Evolutionary conservation across 2,329 filamentous ascomycete species (phyloP).

Genomic region (Whalleya microplaca): DNA sequence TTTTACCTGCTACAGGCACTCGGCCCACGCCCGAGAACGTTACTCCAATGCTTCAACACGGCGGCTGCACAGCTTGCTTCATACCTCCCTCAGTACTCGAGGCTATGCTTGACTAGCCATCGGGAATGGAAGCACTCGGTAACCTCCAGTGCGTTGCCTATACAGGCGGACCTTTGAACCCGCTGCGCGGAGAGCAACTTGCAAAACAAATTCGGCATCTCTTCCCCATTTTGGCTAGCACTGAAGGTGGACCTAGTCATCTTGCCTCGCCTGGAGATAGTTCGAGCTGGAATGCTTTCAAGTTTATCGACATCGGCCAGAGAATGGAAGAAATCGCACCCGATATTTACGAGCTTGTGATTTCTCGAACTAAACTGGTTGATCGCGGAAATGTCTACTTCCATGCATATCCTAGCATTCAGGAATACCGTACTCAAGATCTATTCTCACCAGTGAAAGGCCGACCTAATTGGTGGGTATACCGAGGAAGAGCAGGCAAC

Average conservation of each 20-base stretch:
- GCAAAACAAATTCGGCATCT: conserved; percentile 18
- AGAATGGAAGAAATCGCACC: conserved; percentile 20
- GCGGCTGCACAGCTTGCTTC: conserved; percentile 9
- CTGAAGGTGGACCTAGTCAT: conserved; percentile 19
- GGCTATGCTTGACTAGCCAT: conserved; percentile 18
- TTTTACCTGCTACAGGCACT: conserved; percentile 17
- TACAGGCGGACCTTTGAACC: conserved; percentile 22
- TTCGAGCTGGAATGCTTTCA: conserved; percentile 26
- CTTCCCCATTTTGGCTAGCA: conserved; percentile 21
- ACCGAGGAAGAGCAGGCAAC: conserved; percentile 46
- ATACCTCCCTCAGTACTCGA: conserved; percentile 23
- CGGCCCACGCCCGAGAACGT: conserved; percentile 19
- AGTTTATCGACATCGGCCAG: conserved; percentile 26
- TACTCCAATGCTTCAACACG: conserved; percentile 9
- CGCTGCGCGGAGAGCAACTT: conserved; percentile 18
- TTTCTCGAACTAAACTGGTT: conserved; percentile 9
- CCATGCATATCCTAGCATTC: conserved; percentile 36
- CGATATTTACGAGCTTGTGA: conserved; percentile 21
- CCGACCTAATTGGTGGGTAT: conserved; percentile 42
- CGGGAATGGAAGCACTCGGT: conserved; percentile 15
- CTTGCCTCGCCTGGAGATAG: conserved; percentile 13
- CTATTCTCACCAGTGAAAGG: conserved; percentile 41
- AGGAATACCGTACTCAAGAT: conserved; percentile 39
- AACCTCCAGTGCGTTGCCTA: conserved; percentile 19
- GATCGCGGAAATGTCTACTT: conserved; percentile 1